Percentiles rank a stretch among this genome's conserved stretches.
Conservation (phyloP, 768 basidiomycete species). For the Russula earlei region DNA sequence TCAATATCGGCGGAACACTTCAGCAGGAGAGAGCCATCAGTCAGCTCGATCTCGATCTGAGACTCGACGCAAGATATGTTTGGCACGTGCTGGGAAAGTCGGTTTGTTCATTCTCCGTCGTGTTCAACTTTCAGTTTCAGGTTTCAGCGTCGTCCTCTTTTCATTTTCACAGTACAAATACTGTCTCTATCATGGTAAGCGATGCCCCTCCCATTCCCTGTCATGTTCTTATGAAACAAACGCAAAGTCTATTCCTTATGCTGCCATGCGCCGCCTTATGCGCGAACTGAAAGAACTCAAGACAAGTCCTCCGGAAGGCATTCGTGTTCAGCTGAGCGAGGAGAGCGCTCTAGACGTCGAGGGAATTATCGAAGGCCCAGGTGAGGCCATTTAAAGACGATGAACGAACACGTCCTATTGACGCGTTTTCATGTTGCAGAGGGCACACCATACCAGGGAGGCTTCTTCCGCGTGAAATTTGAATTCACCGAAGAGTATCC, state of each 20-base stretch:
- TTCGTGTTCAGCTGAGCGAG: conserved; percentile 76
- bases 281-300: conserved; percentile 76
- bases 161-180: neutral
- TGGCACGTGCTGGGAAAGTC: neutral
- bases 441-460: conserved; percentile 61
- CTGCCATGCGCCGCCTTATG: conserved; percentile 77
- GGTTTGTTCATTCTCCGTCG: neutral
- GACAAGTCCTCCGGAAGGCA: conserved; percentile 83
- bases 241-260: conserved; percentile 35
- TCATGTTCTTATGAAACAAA: neutral
- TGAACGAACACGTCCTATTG: neutral
- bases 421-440: conserved; percentile 30
- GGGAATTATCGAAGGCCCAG: conserved; percentile 85
- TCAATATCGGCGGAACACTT: no score
- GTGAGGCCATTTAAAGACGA: conserved; percentile 37
- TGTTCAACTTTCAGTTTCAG: conserved; percentile 1
- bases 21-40: neutral
- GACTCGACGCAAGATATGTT: no score
- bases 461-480: conserved; percentile 73
- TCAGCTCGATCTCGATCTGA: no score
- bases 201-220: neutral
- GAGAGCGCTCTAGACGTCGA: conserved; percentile 84
- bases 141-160: neutral
- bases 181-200: conserved; percentile 3
- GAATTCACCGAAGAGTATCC: conserved; percentile 92